Base-by-base conservation (phyloP, 2,329 filamentous ascomycete genomes). In the Lasiodiplodia citricola region DNA sequence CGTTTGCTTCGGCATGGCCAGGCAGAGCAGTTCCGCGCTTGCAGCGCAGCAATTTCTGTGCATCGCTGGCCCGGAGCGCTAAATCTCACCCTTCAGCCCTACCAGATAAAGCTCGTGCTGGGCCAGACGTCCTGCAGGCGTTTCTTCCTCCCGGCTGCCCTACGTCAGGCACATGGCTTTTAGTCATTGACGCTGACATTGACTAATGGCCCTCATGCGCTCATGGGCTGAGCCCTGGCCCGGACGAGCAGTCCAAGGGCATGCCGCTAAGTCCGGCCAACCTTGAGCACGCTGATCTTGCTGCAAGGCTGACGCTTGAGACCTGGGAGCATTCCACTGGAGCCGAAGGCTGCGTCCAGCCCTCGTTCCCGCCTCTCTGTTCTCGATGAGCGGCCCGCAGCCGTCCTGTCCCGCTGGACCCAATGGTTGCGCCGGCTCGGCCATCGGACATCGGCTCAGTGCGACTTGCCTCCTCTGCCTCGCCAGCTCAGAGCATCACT, bases 71-170 rank as follows among this genome's bases (percentile, higher is more conserved):
- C 28, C 55, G 38, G 54, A 56, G 54, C 54, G 64, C 55, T 55
- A 58, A 57, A 68, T 68, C 67, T 68, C 60, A 68, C 67, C 28
- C 58, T 57, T 68, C 67, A 68, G 67, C 67, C 67, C 67, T 68
- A 68, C 67, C 58, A 68, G 67, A 64, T 56, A 52, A 56, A 57
- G 67, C 57, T 65, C 52, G 47, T 28, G 56, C 66, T 38, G 47
- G 35, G 25, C 31, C 52, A 47, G 35, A 60, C 35, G 28, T 37
- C 66, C 56, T 68, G 66, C 66, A 63, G 47, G 66, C 55, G 57
- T 68, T 50, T 11, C 16, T 68, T 51, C 47, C 56, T 67, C 55
- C 56, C 51, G 66, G 50, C 56, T 38, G 51, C 58, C 67, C 67
- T 57, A 68, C 58, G 44, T 52, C 67, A 68, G 67, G 67, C 67